Conservation (phyloP, 106 monocot genomes). For the Phalaenopsis aphrodite region DNA sequence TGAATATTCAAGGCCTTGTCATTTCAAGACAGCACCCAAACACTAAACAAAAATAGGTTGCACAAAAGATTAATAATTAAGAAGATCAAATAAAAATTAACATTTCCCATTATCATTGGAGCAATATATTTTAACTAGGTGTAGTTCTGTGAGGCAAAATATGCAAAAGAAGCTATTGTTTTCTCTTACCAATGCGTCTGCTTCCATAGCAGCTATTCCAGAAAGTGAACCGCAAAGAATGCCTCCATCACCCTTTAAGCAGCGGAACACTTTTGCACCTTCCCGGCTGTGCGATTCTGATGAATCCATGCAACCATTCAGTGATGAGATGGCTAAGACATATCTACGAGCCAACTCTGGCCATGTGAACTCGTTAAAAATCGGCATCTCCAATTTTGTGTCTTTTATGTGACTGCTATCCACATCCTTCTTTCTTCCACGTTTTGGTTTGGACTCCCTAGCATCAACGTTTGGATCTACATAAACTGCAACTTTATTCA, state of each 20-base stretch:
- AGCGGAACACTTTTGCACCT: constrained; percentile 76
- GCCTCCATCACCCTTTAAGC: constrained; percentile 92
- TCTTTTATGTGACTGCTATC: constrained; percentile 50
- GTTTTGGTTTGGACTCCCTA: constrained; percentile 67
- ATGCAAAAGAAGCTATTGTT: background rate
- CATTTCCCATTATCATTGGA: background rate
- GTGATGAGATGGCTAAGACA: constrained; percentile 53
- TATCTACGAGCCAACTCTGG: constrained; percentile 93
- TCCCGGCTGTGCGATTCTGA: constrained; percentile 60
- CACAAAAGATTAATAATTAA: background rate
- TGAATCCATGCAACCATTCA: constrained; percentile 51
- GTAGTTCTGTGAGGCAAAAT: background rate
- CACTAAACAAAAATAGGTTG: too few relatives aligned
- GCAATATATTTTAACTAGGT: background rate
- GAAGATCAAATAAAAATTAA: background rate
- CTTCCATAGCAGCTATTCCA: constrained; percentile 92
- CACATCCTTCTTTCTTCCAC: constrained; percentile 75
- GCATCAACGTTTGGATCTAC: constrained; percentile 72
- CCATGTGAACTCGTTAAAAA: constrained; percentile 88
- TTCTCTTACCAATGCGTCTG: constrained; percentile 86
- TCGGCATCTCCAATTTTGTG: constrained; percentile 45
- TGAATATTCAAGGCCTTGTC: too few relatives aligned
- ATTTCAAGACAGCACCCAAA: too few relatives aligned
- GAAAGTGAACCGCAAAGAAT: constrained; percentile 79
- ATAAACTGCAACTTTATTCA: constrained; percentile 52